phyloP scores from a whole-genome alignment of 2,329 filamentous ascomycete species.

The Malbranchea cinnamomea region DNA sequence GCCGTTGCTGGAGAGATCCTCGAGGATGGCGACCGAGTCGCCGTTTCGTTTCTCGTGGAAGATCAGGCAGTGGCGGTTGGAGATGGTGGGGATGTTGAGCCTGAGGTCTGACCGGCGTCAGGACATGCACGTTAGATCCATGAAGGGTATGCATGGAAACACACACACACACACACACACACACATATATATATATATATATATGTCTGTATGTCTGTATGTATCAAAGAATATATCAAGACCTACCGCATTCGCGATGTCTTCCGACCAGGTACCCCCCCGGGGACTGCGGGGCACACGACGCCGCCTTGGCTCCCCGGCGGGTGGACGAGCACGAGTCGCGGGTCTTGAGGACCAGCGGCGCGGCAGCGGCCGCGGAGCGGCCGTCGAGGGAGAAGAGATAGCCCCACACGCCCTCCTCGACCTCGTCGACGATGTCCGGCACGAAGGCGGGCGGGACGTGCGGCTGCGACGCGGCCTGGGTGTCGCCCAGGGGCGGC shows the following conservation, averaged over 20 bases:
- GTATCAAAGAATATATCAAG: not conserved
- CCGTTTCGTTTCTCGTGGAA: conserved; percentile 43
- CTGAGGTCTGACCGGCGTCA: conserved; percentile 43
- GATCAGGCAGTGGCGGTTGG: conserved; percentile 53
- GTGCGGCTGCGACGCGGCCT: conserved; percentile 69
- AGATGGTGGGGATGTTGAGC: conserved; percentile 64
- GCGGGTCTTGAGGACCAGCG: conserved; percentile 64
- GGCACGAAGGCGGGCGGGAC: conserved; percentile 57
- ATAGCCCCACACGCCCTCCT: conserved; percentile 91
- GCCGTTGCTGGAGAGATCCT: conserved; percentile 90
- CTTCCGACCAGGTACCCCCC: conserved; percentile 84
- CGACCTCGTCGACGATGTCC: conserved; percentile 70
- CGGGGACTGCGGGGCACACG: conserved; percentile 33
- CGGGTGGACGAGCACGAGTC: conserved; percentile 47
- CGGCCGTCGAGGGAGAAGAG: conserved; percentile 64
- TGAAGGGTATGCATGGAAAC: not conserved
- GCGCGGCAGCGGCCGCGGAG: conserved; percentile 49
- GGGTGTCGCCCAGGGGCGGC: conserved; percentile 61
- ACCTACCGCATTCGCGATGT: conserved; percentile 83
- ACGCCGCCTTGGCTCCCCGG: conserved; percentile 25
- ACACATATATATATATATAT: not conserved
- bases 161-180: not conserved
- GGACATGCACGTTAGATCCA: conserved; percentile 3
- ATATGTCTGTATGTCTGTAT: not conserved
- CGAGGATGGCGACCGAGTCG: conserved; percentile 54